Percentiles rank a stretch among this genome's conserved stretches.
Conservation (phyloP, 345 rosid species). For the Aethionema arabicum region DNA sequence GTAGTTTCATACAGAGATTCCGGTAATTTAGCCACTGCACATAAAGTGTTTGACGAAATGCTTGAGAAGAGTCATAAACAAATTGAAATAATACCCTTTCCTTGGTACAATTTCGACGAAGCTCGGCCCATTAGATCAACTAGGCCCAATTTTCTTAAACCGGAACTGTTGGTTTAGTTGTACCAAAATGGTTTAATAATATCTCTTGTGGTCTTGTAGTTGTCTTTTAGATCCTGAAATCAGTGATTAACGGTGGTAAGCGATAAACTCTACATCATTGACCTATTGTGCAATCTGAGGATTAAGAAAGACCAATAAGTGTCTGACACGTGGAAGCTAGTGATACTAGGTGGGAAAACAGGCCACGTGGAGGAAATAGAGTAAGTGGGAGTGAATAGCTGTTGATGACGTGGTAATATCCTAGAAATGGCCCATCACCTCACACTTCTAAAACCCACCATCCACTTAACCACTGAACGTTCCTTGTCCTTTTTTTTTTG, state of each 20-base stretch:
- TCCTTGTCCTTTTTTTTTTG: not conserved
- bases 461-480: not conserved
- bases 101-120: no score
- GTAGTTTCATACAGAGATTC: slow-evolving; percentile 54
- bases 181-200: no score
- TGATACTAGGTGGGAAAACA: slow-evolving; percentile 22
- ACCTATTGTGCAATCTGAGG: not conserved
- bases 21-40: slow-evolving; percentile 43
- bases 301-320: not conserved
- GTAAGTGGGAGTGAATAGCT: slow-evolving; percentile 17
- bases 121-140: no score
- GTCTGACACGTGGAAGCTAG: slow-evolving; percentile 1
- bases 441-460: slow-evolving; percentile 14
- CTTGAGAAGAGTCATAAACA: slow-evolving; percentile 69
- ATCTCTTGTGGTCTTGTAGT: no score
- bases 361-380: slow-evolving; percentile 9
- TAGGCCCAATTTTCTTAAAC: no score
- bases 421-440: slow-evolving; percentile 13
- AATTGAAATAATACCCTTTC: no score
- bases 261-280: not conserved
- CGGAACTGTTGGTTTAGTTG: no score
- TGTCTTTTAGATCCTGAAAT: no score
- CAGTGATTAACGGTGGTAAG: no score
- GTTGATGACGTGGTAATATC: slow-evolving; percentile 18
- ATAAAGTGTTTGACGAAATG: slow-evolving; percentile 73